Evolutionary conservation across 2,329 filamentous ascomycete species (phyloP).

Genomic region (Nemania sp.): DNA sequence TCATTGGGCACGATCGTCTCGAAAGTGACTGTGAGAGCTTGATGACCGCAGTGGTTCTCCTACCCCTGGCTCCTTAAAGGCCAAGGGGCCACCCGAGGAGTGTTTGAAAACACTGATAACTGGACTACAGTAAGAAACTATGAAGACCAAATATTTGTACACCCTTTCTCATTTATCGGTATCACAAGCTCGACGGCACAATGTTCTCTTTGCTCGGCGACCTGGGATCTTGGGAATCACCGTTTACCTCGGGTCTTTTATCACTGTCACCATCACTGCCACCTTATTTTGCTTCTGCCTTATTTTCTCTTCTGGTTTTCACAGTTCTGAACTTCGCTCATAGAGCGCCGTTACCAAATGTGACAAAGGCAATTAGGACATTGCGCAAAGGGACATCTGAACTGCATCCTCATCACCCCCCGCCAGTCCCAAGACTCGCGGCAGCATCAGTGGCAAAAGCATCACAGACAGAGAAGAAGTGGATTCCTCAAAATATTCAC

Average conservation of each 20-base stretch:
- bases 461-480: neutral
- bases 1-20: neutral
- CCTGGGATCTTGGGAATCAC: neutral
- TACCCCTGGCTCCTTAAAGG: neutral
- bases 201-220: slow-evolving; percentile 10
- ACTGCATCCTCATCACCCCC: neutral
- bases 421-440: neutral
- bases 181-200: neutral
- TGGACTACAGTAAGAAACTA: too few species aligned
- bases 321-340: neutral
- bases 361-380: too few species aligned
- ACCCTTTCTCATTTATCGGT: neutral
- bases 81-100: neutral
- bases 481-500: neutral
- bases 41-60: neutral
- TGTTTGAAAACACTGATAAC: neutral
- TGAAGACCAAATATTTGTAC: neutral
- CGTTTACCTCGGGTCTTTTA: neutral
- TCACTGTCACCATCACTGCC: slow-evolving; percentile 1
- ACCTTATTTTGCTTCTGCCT: neutral
- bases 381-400: slow-evolving; percentile 1
- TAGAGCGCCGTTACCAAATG: too few species aligned
- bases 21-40: neutral
- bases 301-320: slow-evolving; percentile 7
- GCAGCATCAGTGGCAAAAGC: neutral